Percentiles rank a stretch among this genome's conserved stretches.
phyloP scores from a whole-genome alignment of 352 stramenopile genomes.

The Pythium plurisporium region DNA sequence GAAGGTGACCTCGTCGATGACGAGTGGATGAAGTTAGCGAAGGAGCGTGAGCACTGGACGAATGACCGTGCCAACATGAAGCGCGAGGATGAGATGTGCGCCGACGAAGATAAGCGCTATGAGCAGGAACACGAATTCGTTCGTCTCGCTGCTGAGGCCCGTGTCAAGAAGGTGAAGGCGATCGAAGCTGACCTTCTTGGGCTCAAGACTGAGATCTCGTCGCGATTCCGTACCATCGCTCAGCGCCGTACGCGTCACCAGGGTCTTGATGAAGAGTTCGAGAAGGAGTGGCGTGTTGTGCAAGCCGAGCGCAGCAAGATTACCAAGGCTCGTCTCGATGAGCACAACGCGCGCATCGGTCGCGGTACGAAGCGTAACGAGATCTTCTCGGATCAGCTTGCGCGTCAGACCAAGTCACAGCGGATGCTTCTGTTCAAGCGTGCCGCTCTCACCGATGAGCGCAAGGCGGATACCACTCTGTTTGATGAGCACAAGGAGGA shows the following conservation, averaged over 20 bases:
- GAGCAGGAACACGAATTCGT: constrained; percentile 85
- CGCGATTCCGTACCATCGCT: constrained; percentile 58
- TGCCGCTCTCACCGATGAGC: constrained; percentile 77
- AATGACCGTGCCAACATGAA: constrained; percentile 87
- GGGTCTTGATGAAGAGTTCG: constrained; percentile 75
- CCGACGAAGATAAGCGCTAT: constrained; percentile 78
- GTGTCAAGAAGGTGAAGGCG: constrained; percentile 80
- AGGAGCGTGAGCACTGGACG: constrained; percentile 88
- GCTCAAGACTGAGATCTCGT: constrained; percentile 79
- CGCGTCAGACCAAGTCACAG: constrained; percentile 77
- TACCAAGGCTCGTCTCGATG: constrained; percentile 58
- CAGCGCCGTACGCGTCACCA: constrained; percentile 73
- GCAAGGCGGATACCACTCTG: constrained; percentile 71
- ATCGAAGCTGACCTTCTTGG: constrained; percentile 73
- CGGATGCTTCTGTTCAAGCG: constrained; percentile 87
- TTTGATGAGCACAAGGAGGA: constrained; percentile 86
- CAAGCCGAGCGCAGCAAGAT: constrained; percentile 57
- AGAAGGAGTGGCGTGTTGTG: constrained; percentile 80
- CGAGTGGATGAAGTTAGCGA: constrained; percentile 87
- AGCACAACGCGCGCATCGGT: constrained; percentile 61
- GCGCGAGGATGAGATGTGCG: constrained; percentile 84
- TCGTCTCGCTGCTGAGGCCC: constrained; percentile 58
- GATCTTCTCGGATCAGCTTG: constrained; percentile 75
- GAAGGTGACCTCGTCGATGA: constrained; percentile 81
- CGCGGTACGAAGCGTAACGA: constrained; percentile 84